Evolutionary conservation across 169 alveolate species (phyloP), one percentile per base, ranked within the genome.

Genomic region (Plasmodium adleri): DNA sequence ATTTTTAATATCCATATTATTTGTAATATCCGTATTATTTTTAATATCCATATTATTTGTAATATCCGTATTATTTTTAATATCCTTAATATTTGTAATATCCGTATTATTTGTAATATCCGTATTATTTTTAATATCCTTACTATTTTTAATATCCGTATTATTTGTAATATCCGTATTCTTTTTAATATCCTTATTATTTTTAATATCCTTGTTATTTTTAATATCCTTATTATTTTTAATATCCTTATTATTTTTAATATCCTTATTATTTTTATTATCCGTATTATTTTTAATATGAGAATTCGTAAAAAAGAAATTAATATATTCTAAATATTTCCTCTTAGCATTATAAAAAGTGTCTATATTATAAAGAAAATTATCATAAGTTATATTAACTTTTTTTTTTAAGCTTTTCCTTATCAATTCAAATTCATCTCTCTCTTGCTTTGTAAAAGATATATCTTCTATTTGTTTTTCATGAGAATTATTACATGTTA

Each of bases 361-460:
- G 52, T 63, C 59, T 70, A 76, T 64, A 54, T 64, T 59, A 59
- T 64, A 64, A 66, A 76, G 49, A 64, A 66, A 70, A 47, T 76
- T 26, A n/a, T 76, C 89, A 64, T 76, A 68, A n/a, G 76, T 76
- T 63, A 76, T 63, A 43, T 76, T 76, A 64, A 76, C 45, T 43
- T 7, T 63, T 8, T 52, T 76, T 64, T 76, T 76, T 39, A 63
- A 58, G 0, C 47, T 52, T 56, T 76, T 76, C 22, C 89, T 76
- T 50, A 76, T 64, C 24, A 58, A 56, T 76, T 76, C 76, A 64
- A 76, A 76, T 15, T 20, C 17, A 3, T 76, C 22, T 66, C 49
- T 56, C 66, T 76, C 89, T 2, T 76, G 9, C 10, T 26, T 54
- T 22, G 20, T 63, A 76, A 76, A 76, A 20, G 89, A 76, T 64